Conservation (phyloP, 192 early-diverging fungal species). For the Oehlia diaphana region DNA sequence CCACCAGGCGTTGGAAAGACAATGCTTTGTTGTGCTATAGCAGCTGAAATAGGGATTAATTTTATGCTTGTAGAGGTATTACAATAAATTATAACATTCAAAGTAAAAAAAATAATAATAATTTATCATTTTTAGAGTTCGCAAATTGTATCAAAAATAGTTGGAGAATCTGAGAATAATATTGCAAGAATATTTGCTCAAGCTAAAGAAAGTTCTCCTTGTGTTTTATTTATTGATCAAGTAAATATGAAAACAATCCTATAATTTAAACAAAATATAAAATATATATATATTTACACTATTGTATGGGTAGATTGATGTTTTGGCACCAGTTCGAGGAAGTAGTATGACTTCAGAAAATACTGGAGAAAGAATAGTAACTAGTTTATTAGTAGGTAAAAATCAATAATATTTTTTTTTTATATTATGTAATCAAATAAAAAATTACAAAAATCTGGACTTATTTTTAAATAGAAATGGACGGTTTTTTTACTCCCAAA, state of each 20-base stretch:
- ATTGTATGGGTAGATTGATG: conserved; percentile 63
- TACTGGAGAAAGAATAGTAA: conserved; percentile 86
- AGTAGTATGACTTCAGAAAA: conserved; percentile 72
- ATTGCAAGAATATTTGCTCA: conserved; percentile 82
- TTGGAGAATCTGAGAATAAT: conserved; percentile 91
- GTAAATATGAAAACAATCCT: conserved; percentile 30
- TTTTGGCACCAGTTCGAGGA: conserved; percentile 75
- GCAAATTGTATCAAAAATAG: conserved; percentile 84
- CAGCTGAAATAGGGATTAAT: conserved; percentile 75
- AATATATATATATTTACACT: neutral
- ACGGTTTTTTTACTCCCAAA: conserved; percentile 60
- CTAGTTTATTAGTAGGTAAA: conserved; percentile 73
- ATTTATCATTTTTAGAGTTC: conserved; percentile 52
- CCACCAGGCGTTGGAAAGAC: conserved; percentile 92
- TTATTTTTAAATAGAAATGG: conserved; percentile 63
- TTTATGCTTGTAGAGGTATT: conserved; percentile 80
- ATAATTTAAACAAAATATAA: no score
- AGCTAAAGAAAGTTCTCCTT: conserved; percentile 81
- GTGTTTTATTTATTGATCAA: conserved; percentile 92
- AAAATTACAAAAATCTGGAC: neutral
- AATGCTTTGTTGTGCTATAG: conserved; percentile 80
- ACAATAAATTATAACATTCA: neutral
- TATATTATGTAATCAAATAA: neutral
- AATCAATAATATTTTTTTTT: neutral
- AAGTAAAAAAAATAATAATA: neutral